phyloP scores from a whole-genome alignment of 2,329 filamentous ascomycete species.

The Aspergillus tubingensis region DNA sequence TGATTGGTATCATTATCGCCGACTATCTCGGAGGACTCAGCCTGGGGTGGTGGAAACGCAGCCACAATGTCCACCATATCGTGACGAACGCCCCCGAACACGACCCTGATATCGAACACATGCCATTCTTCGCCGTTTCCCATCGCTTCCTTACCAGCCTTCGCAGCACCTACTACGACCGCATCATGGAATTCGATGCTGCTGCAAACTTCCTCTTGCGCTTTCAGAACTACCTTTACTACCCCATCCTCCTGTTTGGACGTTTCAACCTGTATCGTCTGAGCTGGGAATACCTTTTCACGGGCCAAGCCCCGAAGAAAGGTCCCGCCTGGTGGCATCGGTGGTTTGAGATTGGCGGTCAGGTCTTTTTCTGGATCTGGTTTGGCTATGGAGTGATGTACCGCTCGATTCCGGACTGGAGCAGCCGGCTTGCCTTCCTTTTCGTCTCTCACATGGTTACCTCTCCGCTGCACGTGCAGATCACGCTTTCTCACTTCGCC shows the following conservation, averaged over 20 bases:
- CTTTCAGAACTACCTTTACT: constrained; percentile 82
- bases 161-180: constrained; percentile 80
- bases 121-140: constrained; percentile 85
- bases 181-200: constrained; percentile 74
- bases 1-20: constrained; percentile 86
- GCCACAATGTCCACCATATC: constrained; percentile 95
- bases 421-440: constrained; percentile 71
- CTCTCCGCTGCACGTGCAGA: constrained; percentile 82
- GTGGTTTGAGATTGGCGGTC: constrained; percentile 74
- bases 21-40: constrained; percentile 88
- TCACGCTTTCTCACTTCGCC: constrained; percentile 87
- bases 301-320: constrained; percentile 69
- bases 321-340: constrained; percentile 82
- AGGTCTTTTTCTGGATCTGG: constrained; percentile 81
- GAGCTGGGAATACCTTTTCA: constrained; percentile 75
- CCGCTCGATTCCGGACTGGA: constrained; percentile 67
- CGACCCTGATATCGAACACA: constrained; percentile 90
- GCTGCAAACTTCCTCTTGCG: constrained; percentile 69
- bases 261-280: constrained; percentile 85
- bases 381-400: constrained; percentile 84
- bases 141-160: constrained; percentile 75
- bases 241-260: constrained; percentile 75
- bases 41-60: constrained; percentile 95
- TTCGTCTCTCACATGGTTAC: constrained; percentile 79
- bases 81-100: constrained; percentile 95